Percentiles rank a stretch among this genome's conserved stretches.
Evolutionary conservation across 495 filamentous ascomycete species (phyloP).

Genomic region (Astrothelium subdiscretum): DNA sequence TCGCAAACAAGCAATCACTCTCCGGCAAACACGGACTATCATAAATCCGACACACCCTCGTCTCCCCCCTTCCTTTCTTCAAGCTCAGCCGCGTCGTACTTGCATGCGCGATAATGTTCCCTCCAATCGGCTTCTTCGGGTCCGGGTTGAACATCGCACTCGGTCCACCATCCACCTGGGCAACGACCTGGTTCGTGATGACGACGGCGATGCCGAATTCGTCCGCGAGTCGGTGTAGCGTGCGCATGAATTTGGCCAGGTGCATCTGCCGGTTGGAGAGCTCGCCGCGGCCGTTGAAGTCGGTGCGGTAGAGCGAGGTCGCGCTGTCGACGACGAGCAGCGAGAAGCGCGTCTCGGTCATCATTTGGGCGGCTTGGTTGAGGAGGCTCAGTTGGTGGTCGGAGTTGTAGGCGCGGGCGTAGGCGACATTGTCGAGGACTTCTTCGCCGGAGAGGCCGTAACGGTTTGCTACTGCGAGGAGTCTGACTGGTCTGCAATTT

Average conservation of each 20-base stretch:
- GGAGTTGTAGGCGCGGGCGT: constrained; percentile 95
- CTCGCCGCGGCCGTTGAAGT: constrained; percentile 90
- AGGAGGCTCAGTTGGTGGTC: constrained; percentile 92
- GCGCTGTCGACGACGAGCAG: constrained; percentile 90
- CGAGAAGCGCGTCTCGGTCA: constrained; percentile 97
- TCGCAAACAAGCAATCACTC: constrained; percentile 92
- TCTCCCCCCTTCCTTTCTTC: constrained; percentile 92
- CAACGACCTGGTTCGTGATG: constrained; percentile 97
- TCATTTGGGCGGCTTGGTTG: constrained; percentile 93
- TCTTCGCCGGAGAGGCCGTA: constrained; percentile 94
- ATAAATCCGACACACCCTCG: constrained; percentile 95
- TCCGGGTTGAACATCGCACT: constrained; percentile 98
- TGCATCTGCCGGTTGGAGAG: constrained; percentile 82
- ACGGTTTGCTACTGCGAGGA: constrained; percentile 82
- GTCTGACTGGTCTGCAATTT: constrained; percentile 54
- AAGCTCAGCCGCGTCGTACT: constrained; percentile 82
- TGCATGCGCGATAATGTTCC: constrained; percentile 96
- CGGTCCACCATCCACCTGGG: constrained; percentile 92
- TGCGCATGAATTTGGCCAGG: constrained; percentile 94
- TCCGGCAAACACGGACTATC: constrained; percentile 95
- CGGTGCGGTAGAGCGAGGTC: constrained; percentile 87
- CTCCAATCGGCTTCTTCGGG: constrained; percentile 97
- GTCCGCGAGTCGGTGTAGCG: constrained; percentile 83
- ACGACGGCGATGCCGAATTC: constrained; percentile 98
- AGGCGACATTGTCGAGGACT: constrained; percentile 94